A percentile compares a stretch with the other conserved stretches of the same genome.
Evolutionary conservation across 257 asterid species (phyloP).

Genomic region (Ligustrum vulgare): DNA sequence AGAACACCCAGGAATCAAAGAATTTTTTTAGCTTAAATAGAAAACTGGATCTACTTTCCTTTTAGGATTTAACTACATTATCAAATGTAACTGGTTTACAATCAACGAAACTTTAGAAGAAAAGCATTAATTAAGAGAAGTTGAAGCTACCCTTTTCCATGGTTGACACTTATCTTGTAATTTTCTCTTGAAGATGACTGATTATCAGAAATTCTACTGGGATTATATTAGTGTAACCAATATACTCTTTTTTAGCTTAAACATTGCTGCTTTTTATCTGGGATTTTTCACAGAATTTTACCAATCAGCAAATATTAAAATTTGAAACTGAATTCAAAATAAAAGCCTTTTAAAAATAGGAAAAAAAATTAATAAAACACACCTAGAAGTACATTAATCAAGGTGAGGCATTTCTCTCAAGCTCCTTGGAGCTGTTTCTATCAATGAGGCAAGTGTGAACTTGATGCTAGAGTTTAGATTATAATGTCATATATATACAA

Average conservation of each 20-base stretch:
- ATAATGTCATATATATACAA: too few species aligned
- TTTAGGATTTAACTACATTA: conserved; percentile 31
- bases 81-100: conserved; percentile 36
- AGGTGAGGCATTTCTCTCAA: too few species aligned
- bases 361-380: too few species aligned
- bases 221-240: not conserved
- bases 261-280: conserved; percentile 14
- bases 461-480: too few species aligned
- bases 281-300: conserved; percentile 1
- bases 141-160: conserved; percentile 37
- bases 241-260: conserved; percentile 8
- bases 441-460: too few species aligned
- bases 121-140: conserved; percentile 56
- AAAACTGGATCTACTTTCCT: conserved; percentile 26
- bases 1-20: conserved; percentile 26
- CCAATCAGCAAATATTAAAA: conserved; percentile 20
- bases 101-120: conserved; percentile 49
- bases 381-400: too few species aligned
- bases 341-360: too few species aligned
- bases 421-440: too few species aligned
- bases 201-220: conserved; percentile 15
- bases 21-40: conserved; percentile 22
- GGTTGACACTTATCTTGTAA: conserved; percentile 34
- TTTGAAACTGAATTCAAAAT: too few species aligned
- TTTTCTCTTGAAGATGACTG: conserved; percentile 34